These are phyloP conservation scores for Santalum album DNA, from an alignment of 164 flowering plant species.

Conservation along the genomic window DNA sequence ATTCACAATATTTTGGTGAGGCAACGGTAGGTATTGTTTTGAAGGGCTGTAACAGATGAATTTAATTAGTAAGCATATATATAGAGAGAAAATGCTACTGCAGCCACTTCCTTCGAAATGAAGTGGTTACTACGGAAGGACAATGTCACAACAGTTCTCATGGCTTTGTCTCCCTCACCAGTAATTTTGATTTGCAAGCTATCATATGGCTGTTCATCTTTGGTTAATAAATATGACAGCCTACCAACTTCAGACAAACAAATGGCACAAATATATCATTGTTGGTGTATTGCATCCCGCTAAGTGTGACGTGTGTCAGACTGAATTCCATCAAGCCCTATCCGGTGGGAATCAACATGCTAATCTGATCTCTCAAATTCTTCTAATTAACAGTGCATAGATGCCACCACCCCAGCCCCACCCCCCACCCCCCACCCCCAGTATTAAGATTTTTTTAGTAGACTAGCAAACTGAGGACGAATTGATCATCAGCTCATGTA, in stretches of 20 bases:
- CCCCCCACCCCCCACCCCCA: no score
- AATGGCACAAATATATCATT: neutral
- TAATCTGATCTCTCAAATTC: no score
- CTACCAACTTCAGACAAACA: neutral
- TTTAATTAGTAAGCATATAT: neutral
- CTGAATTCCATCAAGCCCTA: no score
- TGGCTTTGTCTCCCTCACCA: neutral
- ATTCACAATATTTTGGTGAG: neutral
- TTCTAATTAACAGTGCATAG: no score
- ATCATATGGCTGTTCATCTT: neutral
- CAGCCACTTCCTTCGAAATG: neutral
- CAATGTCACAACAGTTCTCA: neutral
- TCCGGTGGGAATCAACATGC: no score
- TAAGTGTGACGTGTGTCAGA: no score
- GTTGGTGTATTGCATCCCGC: neutral
- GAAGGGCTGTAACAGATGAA: neutral
- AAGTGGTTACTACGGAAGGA: neutral
- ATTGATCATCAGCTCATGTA: no score
- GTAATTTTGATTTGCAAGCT: neutral
- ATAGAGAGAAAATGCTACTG: neutral
- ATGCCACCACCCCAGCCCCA: no score
- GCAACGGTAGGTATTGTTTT: neutral
- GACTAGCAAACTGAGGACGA: no score
- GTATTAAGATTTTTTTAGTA: no score
- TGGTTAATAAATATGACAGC: neutral